These are phyloP conservation scores for Chaetomium sp. DNA, from an alignment of 2,329 filamentous ascomycete species.

Conservation along the genomic window DNA sequence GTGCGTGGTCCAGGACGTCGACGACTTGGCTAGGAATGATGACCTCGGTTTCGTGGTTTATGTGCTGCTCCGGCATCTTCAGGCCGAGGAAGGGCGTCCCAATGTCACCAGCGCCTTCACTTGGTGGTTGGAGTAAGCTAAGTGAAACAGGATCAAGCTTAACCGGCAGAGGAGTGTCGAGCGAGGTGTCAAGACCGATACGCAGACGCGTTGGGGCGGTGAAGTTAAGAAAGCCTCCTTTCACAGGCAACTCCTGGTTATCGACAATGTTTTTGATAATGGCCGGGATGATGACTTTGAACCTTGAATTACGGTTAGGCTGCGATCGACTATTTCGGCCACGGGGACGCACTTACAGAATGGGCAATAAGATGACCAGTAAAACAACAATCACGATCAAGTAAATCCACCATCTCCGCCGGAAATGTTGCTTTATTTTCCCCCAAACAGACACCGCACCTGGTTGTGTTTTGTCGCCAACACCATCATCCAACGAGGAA, in stretches of 20 bases:
- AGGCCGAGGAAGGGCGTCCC: slow-evolving; percentile 16
- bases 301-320: slow-evolving; percentile 40
- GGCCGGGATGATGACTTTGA: slow-evolving; percentile 50
- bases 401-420: slow-evolving; percentile 50
- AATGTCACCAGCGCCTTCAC: background rate
- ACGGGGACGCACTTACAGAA: slow-evolving; percentile 44
- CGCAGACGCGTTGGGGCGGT: slow-evolving; percentile 41
- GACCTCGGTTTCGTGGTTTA: slow-evolving; percentile 19
- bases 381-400: slow-evolving; percentile 46
- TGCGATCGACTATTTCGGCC: background rate
- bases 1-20: slow-evolving; percentile 42
- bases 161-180: slow-evolving; percentile 44
- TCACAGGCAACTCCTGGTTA: slow-evolving; percentile 45
- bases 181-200: slow-evolving; percentile 43
- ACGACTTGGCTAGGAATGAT: slow-evolving; percentile 13
- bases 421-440: slow-evolving; percentile 46
- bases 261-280: slow-evolving; percentile 50
- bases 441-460: slow-evolving; percentile 37
- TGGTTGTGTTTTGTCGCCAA: slow-evolving; percentile 11
- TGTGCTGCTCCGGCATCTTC: slow-evolving; percentile 23
- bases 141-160: slow-evolving; percentile 40
- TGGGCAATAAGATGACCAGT: slow-evolving; percentile 48
- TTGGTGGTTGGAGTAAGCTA: slow-evolving; percentile 9
- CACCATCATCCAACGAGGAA: slow-evolving; percentile 18
- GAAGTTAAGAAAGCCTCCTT: slow-evolving; percentile 41